Conservation (phyloP, 2,329 filamentous ascomycete species). For the Grosmannia clavigera region DNA sequence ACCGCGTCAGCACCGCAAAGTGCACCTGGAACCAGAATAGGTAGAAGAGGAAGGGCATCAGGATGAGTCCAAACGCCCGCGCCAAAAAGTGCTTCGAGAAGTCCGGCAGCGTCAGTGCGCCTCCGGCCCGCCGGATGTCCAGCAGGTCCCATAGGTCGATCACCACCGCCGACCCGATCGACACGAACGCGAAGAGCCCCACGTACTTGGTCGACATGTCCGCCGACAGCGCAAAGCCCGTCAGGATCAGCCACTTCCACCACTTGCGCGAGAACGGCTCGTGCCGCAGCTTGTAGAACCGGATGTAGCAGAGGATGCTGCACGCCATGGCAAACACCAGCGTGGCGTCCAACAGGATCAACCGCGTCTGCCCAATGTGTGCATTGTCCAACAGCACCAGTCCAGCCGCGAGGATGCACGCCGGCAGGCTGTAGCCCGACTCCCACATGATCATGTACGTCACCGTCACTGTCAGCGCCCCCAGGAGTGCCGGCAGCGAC, state of each 20-base stretch:
- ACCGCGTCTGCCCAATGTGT: constrained; percentile 87
- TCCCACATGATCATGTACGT: constrained; percentile 99
- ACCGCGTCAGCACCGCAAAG: constrained; percentile 77
- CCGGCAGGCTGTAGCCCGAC: constrained; percentile 91
- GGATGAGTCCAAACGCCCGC: constrained; percentile 71
- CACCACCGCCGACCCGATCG: constrained; percentile 83
- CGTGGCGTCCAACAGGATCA: constrained; percentile 91
- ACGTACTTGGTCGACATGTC: constrained; percentile 99
- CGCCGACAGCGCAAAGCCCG: constrained; percentile 86
- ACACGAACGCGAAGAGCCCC: constrained; percentile 91
- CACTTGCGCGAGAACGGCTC: constrained; percentile 85
- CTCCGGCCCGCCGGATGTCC: constrained; percentile 73
- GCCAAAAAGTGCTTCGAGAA: constrained; percentile 87
- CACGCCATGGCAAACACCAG: constrained; percentile 93
- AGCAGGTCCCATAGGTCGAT: constrained; percentile 94
- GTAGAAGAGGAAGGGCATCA: constrained; percentile 94
- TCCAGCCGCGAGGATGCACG: constrained; percentile 73
- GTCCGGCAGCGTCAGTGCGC: constrained; percentile 63
- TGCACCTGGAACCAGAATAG: constrained; percentile 99
- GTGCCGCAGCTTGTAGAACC: constrained; percentile 94
- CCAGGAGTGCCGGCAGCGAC: constrained; percentile 81
- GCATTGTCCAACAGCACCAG: constrained; percentile 93
- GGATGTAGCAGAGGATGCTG: constrained; percentile 86
- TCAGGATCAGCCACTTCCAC: constrained; percentile 99
- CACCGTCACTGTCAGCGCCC: constrained; percentile 85